Evolutionary conservation across 1,284 basidiomycete species (phyloP).

Genomic region (Thecaphora frezii): DNA sequence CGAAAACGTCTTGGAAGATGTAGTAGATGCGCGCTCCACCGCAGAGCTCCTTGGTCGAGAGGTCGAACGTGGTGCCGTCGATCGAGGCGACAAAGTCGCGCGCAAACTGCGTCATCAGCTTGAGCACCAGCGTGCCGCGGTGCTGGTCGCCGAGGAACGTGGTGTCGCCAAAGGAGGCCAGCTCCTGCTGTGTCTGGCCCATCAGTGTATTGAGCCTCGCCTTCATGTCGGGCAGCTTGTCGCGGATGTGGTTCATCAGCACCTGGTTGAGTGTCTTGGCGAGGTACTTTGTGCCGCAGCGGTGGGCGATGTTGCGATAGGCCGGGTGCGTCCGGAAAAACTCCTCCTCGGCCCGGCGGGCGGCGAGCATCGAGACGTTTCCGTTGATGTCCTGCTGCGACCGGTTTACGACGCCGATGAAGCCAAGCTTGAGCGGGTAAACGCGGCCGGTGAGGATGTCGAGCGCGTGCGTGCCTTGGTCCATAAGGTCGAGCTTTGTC

Average conservation of each 20-base stretch:
- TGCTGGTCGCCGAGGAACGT: slow-evolving; percentile 90
- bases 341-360: slow-evolving; percentile 80
- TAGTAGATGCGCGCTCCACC: slow-evolving; percentile 98
- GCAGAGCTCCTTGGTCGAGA: slow-evolving; percentile 96
- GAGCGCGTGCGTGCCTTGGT: slow-evolving; percentile 93
- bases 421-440: slow-evolving; percentile 95
- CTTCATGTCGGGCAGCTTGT: slow-evolving; percentile 99
- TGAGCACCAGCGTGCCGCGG: slow-evolving; percentile 65
- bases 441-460: slow-evolving; percentile 94
- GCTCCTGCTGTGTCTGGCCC: slow-evolving; percentile 98
- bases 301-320: slow-evolving; percentile 93
- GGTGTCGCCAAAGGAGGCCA: slow-evolving; percentile 91
- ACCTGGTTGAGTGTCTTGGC: slow-evolving; percentile 94
- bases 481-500: slow-evolving; percentile 97
- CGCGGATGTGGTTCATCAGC: slow-evolving; percentile 94
- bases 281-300: slow-evolving; percentile 92
- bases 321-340: slow-evolving; percentile 89
- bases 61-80: slow-evolving; percentile 94
- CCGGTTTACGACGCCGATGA: slow-evolving; percentile 95
- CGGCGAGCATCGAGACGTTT: slow-evolving; percentile 82
- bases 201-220: slow-evolving; percentile 95
- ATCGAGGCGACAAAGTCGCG: slow-evolving; percentile 96
- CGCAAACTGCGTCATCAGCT: slow-evolving; percentile 98
- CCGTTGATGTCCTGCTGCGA: slow-evolving; percentile 96
- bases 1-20: slow-evolving; percentile 99